Base-by-base conservation (phyloP, 169 alveolate species). In the Condylostoma magnum region DNA sequence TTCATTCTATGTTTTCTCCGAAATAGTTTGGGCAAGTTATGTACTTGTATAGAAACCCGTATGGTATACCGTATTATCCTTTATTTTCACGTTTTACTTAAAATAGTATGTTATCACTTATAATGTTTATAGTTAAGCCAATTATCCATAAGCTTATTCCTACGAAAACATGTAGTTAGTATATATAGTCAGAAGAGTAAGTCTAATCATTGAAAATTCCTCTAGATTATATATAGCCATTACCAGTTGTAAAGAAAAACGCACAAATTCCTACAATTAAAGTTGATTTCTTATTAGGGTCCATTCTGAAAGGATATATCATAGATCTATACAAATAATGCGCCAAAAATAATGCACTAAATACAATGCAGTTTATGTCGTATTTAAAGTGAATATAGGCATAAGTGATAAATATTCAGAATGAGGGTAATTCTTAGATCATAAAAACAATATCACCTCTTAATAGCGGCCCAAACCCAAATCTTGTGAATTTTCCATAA, bases 341-440 rank as follows among this genome's bases (percentile, higher is more conserved):
- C 48, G 75, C 53, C 33, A 71, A 58, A 68, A 80, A 80, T n/a
- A 80, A 69, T 60, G 34, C 2, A 48, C 36, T 27, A 33, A 28
- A 27, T 47, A 68, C 22, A 69, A 22, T 27, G 65, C 51, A 37
- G 51, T 47, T 44, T 70, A 38, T 51, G n/a, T n/a, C n/a, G n/a
- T n/a, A n/a, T n/a, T n/a, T n/a, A n/a, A n/a, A n/a, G n/a, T n/a
- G n/a, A n/a, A n/a, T n/a, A n/a, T n/a, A n/a, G n/a, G n/a, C n/a
- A n/a, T 41, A 68, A 69, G 60, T 56, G 30, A 74, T 10, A 25
- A 77, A 58, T n/a, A 74, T 43, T 52, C 67, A 74, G 27, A 73
- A 72, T 36, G 79, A 80, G n/a, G 87, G 87, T 28, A 76, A 74
- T 71, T 80, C 87, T 57, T 80, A 83, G n/a, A 80, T 36, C 31